Percentiles rank a stretch among this genome's conserved stretches.
phyloP scores from a whole-genome alignment of 345 rosid species.

The Acer negundo region DNA sequence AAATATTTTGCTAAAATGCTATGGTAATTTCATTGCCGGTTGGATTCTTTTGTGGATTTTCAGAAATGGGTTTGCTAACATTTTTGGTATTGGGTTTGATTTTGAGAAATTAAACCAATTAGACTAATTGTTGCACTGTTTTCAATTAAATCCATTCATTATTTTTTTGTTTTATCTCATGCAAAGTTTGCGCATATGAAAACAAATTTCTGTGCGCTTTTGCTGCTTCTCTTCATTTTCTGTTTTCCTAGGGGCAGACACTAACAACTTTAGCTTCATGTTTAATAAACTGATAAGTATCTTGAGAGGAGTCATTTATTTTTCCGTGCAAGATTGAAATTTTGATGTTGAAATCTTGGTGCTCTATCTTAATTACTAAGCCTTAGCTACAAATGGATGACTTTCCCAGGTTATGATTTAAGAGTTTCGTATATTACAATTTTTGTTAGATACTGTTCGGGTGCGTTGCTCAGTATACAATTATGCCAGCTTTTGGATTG shows the following conservation, averaged over 20 bases:
- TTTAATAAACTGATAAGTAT: background rate
- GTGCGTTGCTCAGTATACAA: constrained; percentile 61
- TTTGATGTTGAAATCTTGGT: background rate
- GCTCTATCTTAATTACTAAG: background rate
- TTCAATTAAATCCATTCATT: too few species aligned
- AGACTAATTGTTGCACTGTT: background rate
- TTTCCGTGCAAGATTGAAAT: background rate
- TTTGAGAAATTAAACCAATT: background rate
- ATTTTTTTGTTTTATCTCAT: too few species aligned
- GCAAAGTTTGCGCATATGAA: too few species aligned
- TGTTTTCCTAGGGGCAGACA: too few species aligned
- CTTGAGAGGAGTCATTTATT: background rate
- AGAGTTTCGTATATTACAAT: background rate
- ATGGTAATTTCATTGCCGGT: background rate
- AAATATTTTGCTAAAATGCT: background rate
- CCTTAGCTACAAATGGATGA: background rate
- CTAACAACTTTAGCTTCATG: too few species aligned
- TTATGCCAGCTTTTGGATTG: constrained; percentile 55
- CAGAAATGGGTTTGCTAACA: background rate
- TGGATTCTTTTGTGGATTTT: background rate
- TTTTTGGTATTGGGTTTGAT: background rate
- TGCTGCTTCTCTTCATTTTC: too few species aligned
- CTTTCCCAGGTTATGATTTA: constrained; percentile 3
- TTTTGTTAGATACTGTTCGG: constrained; percentile 63
- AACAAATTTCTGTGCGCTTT: too few species aligned